Evolutionary conservation across 768 basidiomycete species (phyloP).

Genomic region (Mycena maculata): DNA sequence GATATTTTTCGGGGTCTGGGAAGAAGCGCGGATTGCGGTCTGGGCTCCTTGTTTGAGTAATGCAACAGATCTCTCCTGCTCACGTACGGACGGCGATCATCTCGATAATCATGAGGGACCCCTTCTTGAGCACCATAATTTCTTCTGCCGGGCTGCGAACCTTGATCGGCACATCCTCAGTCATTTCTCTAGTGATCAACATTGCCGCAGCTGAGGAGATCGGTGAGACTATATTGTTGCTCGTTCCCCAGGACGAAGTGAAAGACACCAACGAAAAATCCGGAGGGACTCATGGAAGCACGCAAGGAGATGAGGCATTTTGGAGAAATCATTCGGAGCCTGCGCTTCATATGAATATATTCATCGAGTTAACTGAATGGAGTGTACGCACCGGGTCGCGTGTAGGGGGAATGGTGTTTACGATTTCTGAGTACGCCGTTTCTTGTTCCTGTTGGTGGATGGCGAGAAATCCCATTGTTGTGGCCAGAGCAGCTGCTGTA

Average conservation of each 20-base stretch:
- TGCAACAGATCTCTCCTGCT: neutral
- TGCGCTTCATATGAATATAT: neutral
- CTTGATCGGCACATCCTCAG: neutral
- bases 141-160: neutral
- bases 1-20: constrained; percentile 43
- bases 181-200: neutral
- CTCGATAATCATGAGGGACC: neutral
- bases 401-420: neutral
- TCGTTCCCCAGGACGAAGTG: neutral
- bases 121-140: neutral
- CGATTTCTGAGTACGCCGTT: too few species aligned
- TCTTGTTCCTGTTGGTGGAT: too few species aligned
- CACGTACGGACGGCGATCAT: neutral
- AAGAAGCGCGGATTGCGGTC: constrained; percentile 48
- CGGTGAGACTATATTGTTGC: neutral
- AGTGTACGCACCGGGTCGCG: neutral
- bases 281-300: neutral
- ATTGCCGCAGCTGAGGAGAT: neutral
- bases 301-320: neutral
- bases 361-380: neutral
- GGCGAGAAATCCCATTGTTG: too few species aligned
- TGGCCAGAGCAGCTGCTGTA: too few species aligned
- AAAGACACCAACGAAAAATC: neutral
- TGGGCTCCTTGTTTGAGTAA: neutral
- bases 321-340: neutral